Base-by-base conservation (phyloP, 1,284 basidiomycete species). In the Sutorius eximius region DNA sequence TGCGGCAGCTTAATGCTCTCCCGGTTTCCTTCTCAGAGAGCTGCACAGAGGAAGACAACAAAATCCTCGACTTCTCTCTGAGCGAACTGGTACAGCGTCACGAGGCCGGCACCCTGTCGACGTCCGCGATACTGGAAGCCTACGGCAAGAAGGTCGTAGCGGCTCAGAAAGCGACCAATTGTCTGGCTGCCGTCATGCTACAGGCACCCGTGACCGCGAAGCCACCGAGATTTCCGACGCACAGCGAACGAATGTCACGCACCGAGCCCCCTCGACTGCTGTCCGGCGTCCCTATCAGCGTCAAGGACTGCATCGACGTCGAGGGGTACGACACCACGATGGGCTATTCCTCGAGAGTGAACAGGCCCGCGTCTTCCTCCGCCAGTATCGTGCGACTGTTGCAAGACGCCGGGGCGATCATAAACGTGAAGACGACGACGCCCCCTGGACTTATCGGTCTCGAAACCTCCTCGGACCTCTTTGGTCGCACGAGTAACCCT, bases 391-490 rank as follows among this genome's bases (percentile, higher is more conserved):
- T 81, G 24, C 68, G 71, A 37, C 70, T 80, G 18, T 70, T 78
- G 44, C 73, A 73, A 42, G 63, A 72, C 16, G 77, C 75, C 0
- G 83, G 83, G 0, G 83, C 77, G 0, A 74, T 83, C 16, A 67
- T 75, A 0, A 77, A 80, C 58, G 78, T 72, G 63, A 85, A 85
- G 64, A 85, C 82, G 18, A 80, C 81, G 48, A 64, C 60, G 11
- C 66, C 68, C 0, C 77, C 81, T 52, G 82, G 81, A 10, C 72
- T 85, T 49, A 58, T 85, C 20, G 72, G 75, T 3, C 78, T 82
- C 59, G 83, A 86, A 58, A 80, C 82, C 38, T 59, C 68, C 13
- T 83, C 82, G 47, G 81, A 83, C 5, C 61, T 85, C 2, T 85
- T 78, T 52, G 82, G 82, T 2, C 61, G 62, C 5, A 75, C 80